These are phyloP conservation scores for Kluyveromyces sp. DNA, from an alignment of 1,139 yeast genomes.

Conservation along the genomic window DNA sequence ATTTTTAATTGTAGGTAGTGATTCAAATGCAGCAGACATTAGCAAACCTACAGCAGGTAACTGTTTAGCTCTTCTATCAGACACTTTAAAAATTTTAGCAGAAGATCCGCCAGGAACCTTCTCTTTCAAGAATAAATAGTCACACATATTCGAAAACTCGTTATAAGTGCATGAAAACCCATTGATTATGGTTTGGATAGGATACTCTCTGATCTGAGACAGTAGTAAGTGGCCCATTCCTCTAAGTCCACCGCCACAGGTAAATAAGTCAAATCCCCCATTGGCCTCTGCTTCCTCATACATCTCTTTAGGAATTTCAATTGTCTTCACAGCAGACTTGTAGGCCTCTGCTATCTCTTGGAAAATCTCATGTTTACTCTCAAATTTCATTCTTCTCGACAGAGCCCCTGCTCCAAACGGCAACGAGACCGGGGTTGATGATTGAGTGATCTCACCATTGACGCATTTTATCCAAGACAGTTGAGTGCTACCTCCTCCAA, in stretches of 20 bases:
- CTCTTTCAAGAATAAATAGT: slow-evolving; percentile 41
- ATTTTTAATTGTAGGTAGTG: slow-evolving; percentile 50
- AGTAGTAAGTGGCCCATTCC: slow-evolving; percentile 55
- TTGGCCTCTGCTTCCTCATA: slow-evolving; percentile 41
- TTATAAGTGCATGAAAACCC: slow-evolving; percentile 52
- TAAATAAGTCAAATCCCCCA: slow-evolving; percentile 53
- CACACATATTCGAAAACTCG: slow-evolving; percentile 43
- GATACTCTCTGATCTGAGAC: slow-evolving; percentile 45
- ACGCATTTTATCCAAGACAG: slow-evolving; percentile 55
- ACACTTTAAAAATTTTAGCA: slow-evolving; percentile 47
- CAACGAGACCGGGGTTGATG: slow-evolving; percentile 50
- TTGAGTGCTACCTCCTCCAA: slow-evolving; percentile 62
- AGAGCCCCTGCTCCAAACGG: slow-evolving; percentile 67
- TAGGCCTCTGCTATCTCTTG: slow-evolving; percentile 43
- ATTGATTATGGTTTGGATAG: slow-evolving; percentile 55
- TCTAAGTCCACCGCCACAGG: slow-evolving; percentile 64
- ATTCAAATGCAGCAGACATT: slow-evolving; percentile 51
- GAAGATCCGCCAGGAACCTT: slow-evolving; percentile 35
- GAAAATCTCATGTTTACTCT: slow-evolving; percentile 39
- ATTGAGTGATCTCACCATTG: slow-evolving; percentile 46
- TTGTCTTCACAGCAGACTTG: slow-evolving; percentile 41
- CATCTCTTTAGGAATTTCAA: slow-evolving; percentile 39
- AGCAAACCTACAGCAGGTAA: slow-evolving; percentile 57
- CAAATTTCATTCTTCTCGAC: slow-evolving; percentile 44
- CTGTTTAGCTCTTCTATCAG: slow-evolving; percentile 54